phyloP scores from a whole-genome alignment of 257 asterid species.

The Lycium ferocissimum region DNA sequence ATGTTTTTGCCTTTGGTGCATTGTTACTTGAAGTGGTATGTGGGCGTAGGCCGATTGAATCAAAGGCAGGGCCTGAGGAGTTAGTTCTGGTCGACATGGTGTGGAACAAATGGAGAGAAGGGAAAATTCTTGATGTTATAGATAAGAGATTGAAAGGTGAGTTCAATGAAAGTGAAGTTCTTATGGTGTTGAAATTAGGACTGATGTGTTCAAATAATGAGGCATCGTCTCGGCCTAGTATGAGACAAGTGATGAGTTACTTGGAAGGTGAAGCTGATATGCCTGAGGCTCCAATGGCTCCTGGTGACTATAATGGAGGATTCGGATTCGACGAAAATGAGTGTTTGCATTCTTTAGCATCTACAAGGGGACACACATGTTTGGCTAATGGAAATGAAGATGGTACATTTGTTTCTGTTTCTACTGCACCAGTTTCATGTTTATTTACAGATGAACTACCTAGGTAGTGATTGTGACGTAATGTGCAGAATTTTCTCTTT shows the following conservation, averaged over 20 bases:
- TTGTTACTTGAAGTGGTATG: slow-evolving; percentile 51
- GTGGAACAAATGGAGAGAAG: slow-evolving; percentile 30
- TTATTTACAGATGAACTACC: slow-evolving; percentile 40
- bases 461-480: slow-evolving; percentile 37
- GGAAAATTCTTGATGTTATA: slow-evolving; percentile 31
- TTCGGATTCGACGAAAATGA: slow-evolving; percentile 46
- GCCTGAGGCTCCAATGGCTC: slow-evolving; percentile 45
- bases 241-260: slow-evolving; percentile 32
- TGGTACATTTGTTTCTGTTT: slow-evolving; percentile 46
- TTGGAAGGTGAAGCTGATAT: slow-evolving; percentile 36
- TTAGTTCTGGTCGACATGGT: slow-evolving; percentile 37
- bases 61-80: slow-evolving; percentile 27
- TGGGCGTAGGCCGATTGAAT: slow-evolving; percentile 42
- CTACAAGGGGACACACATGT: slow-evolving; percentile 41
- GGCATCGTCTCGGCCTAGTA: slow-evolving; percentile 23
- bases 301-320: slow-evolving; percentile 48
- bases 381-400: slow-evolving; percentile 38
- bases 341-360: slow-evolving; percentile 54
- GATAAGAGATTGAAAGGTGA: slow-evolving; percentile 28
- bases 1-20: slow-evolving; percentile 66
- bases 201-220: slow-evolving; percentile 33
- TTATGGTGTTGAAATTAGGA: slow-evolving; percentile 32
- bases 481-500: neutral
- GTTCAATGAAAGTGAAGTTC: slow-evolving; percentile 30
- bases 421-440: slow-evolving; percentile 46